phyloP scores from a whole-genome alignment of 768 basidiomycete species.

The Phanerodontia chrysosporium region DNA sequence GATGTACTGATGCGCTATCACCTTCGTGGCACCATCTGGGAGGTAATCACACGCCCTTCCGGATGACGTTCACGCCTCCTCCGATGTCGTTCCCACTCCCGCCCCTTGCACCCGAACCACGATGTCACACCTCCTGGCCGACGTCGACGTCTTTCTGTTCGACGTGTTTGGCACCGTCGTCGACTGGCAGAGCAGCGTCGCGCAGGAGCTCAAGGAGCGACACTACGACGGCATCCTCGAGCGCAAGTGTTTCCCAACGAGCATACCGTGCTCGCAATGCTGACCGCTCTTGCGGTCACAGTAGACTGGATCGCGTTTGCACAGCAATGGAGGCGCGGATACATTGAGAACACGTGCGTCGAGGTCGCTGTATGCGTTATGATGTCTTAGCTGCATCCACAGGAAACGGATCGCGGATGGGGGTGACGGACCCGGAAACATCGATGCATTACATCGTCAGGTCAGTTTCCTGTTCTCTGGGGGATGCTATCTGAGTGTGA shows the following conservation, averaged over 20 bases:
- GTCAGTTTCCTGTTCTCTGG: too few species aligned
- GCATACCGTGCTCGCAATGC: background rate
- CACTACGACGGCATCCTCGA: slow-evolving; percentile 4
- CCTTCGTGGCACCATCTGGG: too few species aligned
- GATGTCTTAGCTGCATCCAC: slow-evolving; percentile 16
- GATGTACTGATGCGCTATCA: too few species aligned
- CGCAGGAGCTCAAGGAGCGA: slow-evolving; percentile 6
- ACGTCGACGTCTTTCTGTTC: slow-evolving; percentile 25
- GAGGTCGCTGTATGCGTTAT: background rate
- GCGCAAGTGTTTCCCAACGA: background rate
- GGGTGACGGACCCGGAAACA: slow-evolving; percentile 43
- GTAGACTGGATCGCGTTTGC: slow-evolving; percentile 47
- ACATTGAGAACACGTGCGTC: slow-evolving; percentile 42
- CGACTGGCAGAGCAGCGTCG: slow-evolving; percentile 26
- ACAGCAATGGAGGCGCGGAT: slow-evolving; percentile 52
- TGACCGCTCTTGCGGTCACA: background rate
- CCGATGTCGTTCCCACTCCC: too few species aligned
- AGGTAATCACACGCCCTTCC: too few species aligned
- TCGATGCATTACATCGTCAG: slow-evolving; percentile 55
- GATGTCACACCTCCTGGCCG: background rate
- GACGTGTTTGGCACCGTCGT: slow-evolving; percentile 31
- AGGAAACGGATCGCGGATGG: slow-evolving; percentile 35
- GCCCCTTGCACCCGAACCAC: too few species aligned
- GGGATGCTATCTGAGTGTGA: background rate
- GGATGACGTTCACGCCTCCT: too few species aligned